Conservation (phyloP, 2,329 filamentous ascomycete species). For the Davidsoniella eucalypti region DNA sequence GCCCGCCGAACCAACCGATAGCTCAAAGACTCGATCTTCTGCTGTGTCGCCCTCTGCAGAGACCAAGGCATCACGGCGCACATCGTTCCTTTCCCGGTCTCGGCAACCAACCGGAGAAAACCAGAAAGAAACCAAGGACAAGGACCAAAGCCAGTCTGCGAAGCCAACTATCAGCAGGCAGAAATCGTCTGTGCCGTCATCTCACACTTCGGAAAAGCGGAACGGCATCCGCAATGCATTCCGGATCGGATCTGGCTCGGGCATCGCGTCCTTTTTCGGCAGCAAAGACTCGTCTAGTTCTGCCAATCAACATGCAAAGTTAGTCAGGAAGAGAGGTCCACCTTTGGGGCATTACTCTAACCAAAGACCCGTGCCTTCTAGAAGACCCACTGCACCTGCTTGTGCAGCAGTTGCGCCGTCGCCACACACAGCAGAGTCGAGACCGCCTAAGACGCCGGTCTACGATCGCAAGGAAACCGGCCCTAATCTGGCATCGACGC, state of each 20-base stretch:
- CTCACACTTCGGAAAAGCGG: constrained; percentile 1
- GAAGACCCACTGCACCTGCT: constrained; percentile 5
- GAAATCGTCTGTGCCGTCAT: not conserved
- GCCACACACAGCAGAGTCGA: not conserved
- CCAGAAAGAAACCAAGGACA: constrained; percentile 1
- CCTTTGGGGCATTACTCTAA: constrained; percentile 4
- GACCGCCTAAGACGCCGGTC: not conserved
- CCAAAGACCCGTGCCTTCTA: constrained; percentile 7
- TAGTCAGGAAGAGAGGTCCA: constrained; percentile 8
- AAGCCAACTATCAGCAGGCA: not conserved
- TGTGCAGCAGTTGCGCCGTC: not conserved
- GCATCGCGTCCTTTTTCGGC: constrained; percentile 5
- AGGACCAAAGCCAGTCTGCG: not conserved
- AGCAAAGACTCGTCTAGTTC: not conserved
- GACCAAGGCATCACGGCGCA: not conserved
- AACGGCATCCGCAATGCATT: constrained; percentile 5
- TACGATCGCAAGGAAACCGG: not conserved
- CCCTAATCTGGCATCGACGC: not conserved
- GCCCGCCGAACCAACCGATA: too few species aligned
- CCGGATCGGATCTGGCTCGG: constrained; percentile 6
- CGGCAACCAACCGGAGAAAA: constrained; percentile 1
- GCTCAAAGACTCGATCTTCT: too few species aligned
- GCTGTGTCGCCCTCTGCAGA: too few species aligned
- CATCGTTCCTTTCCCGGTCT: constrained; percentile 5
- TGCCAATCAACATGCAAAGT: constrained; percentile 1